Conservation (phyloP, 805 yeast genomes). For the Starmerella davenportii region DNA sequence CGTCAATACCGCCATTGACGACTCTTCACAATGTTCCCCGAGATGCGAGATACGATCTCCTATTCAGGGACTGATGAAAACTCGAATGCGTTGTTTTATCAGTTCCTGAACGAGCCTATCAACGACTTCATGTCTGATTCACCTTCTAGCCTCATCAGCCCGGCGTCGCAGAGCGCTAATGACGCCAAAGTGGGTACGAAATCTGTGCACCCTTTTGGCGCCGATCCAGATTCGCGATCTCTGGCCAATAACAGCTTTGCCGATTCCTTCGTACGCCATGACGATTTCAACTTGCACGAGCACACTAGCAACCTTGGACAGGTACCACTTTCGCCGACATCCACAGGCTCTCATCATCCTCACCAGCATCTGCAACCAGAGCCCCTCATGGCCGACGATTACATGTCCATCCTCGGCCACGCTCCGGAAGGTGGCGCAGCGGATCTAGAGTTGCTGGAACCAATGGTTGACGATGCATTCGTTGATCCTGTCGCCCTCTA, state of each 20-base stretch:
- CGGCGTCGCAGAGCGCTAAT: slow-evolving; percentile 3
- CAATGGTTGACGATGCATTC: background rate
- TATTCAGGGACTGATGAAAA: slow-evolving; percentile 3
- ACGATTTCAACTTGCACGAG: background rate
- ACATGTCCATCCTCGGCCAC: slow-evolving; percentile 3
- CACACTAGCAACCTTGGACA: slow-evolving; percentile 5
- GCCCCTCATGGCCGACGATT: slow-evolving; percentile 3
- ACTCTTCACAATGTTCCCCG: background rate
- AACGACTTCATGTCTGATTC: slow-evolving; percentile 10
- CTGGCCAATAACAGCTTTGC: slow-evolving; percentile 2
- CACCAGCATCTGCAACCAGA: too few relatives aligned
- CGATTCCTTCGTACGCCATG: slow-evolving; percentile 2
- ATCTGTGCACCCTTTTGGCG: background rate
- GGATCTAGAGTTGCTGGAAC: background rate
- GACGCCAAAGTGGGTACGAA: background rate
- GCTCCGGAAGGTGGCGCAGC: background rate
- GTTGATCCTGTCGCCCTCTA: background rate
- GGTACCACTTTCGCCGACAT: slow-evolving; percentile 9
- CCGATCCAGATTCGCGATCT: background rate
- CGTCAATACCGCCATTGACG: background rate
- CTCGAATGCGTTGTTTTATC: slow-evolving; percentile 6
- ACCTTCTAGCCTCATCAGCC: slow-evolving; percentile 8
- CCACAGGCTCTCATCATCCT: slow-evolving; percentile 5
- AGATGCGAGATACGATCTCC: background rate
- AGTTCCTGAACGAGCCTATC: slow-evolving; percentile 11